Evolutionary conservation across 768 basidiomycete genomes (phyloP), one percentile per base, ranked within the genome.

Genomic region (Lactarius hengduanensis): DNA sequence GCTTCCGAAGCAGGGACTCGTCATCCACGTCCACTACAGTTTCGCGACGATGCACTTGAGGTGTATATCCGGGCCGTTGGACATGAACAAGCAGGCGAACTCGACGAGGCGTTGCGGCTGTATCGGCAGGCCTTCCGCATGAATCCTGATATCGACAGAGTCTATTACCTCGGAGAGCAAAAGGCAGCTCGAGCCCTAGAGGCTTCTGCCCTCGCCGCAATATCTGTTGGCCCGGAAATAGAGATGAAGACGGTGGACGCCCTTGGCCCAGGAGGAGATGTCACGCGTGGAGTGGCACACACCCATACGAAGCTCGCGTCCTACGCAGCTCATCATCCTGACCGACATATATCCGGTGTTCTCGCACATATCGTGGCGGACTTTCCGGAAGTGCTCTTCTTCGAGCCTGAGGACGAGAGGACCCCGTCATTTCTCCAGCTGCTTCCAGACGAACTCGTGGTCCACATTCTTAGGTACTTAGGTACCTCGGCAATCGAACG

Each of bases 71-170:
- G 77, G 22, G 94, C 94, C 10, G 82, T 94, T 36, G 80, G 85
- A 45, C 80, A 83, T 56, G 94, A 97, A 75, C 89, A 92, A 73
- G 78, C 77, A 54, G 86, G 92, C 45, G 79, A 89, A 66, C 79
- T 93, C 58, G 90, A 94, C 69, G 85, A 89, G 40, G 94, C 94
- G 13, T 76, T 94, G 11, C 72, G 76, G 30, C 77, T 94, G 9
- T 97, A 96, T 72, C 86, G 92, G 11, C 84, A 85, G 67, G 92
- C 92, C 2, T 95, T 94, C 74, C 84, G 88, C 61, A 77, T 89
- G 77, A 84, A 94, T 66, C 79, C 88, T 41, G 79, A 90, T 67
- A 90, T 95, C 40, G 93, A 94, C 73, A 81, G 82, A 66, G 82
- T 83, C 1, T 94, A 90, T 76, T 80, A 83, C 66, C 79, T 80